phyloP scores from a whole-genome alignment of 2,329 filamentous ascomycete genomes.

The Claviceps humidiphila region DNA sequence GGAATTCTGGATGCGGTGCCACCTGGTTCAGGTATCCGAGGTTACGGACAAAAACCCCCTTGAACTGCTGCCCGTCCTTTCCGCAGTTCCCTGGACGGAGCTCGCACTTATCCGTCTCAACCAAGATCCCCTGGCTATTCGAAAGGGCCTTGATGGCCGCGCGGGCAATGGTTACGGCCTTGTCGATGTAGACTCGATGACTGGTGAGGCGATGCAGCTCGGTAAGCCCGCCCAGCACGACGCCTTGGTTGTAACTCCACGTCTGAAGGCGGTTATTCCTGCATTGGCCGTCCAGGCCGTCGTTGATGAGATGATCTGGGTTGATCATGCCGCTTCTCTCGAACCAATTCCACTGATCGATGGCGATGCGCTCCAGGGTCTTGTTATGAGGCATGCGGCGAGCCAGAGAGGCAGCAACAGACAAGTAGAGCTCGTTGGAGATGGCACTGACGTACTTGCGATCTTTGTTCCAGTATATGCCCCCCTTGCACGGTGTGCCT shows the following conservation, averaged over 20 bases:
- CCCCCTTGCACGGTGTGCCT: slow-evolving; percentile 35
- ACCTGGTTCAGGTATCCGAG: slow-evolving; percentile 42
- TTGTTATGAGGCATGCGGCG: slow-evolving; percentile 29
- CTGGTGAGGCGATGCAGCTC: slow-evolving; percentile 34
- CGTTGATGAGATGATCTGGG: slow-evolving; percentile 35
- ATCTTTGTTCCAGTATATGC: slow-evolving; percentile 44
- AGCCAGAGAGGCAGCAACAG: slow-evolving; percentile 38
- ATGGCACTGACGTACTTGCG: slow-evolving; percentile 39
- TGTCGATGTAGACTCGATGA: slow-evolving; percentile 26
- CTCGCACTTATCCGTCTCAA: slow-evolving; percentile 24
- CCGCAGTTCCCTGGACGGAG: slow-evolving; percentile 24
- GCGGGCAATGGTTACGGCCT: slow-evolving; percentile 35
- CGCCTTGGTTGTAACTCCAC: slow-evolving; percentile 46
- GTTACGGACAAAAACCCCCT: slow-evolving; percentile 57
- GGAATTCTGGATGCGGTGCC: slow-evolving; percentile 35
- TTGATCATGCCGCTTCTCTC: slow-evolving; percentile 37
- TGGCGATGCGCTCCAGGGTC: slow-evolving; percentile 34
- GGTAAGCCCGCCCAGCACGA: slow-evolving; percentile 40
- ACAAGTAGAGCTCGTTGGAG: slow-evolving; percentile 44
- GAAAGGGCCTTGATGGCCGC: slow-evolving; percentile 35
- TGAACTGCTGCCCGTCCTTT: slow-evolving; percentile 50
- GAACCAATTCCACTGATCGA: slow-evolving; percentile 41
- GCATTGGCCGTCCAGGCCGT: slow-evolving; percentile 35
- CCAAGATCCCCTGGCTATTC: slow-evolving; percentile 32
- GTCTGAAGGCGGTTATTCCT: slow-evolving; percentile 37